Percentiles rank a stretch among this genome's conserved stretches.
These are phyloP conservation scores for Laguncularia racemosa DNA, from an alignment of 345 rosid species.

Conservation along the genomic window DNA sequence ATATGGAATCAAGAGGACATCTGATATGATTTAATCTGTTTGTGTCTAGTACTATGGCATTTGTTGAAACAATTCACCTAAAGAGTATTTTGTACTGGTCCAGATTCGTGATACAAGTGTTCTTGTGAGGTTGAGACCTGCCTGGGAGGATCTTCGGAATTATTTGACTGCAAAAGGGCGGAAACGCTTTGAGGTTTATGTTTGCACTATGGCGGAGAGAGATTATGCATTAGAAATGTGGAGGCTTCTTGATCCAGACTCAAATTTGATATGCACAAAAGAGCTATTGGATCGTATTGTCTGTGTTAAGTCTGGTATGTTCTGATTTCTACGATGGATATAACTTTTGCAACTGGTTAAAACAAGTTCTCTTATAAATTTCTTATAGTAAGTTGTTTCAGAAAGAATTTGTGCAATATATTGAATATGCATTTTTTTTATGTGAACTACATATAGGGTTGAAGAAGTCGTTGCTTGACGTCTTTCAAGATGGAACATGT, in stretches of 20 bases:
- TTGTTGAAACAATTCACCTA: constrained; percentile 2
- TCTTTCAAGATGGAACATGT: constrained; percentile 82
- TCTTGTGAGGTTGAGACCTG: constrained; percentile 97
- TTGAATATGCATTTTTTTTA: neutral
- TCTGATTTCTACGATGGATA: neutral
- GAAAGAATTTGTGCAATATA: neutral
- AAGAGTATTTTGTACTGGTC: constrained; percentile 1
- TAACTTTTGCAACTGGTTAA: neutral
- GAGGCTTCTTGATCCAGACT: constrained; percentile 99
- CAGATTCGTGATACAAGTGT: constrained; percentile 99
- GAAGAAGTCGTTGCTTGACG: constrained; percentile 80
- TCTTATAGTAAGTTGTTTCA: constrained; percentile 1
- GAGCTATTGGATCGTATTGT: constrained; percentile 78
- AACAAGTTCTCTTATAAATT: too few species aligned
- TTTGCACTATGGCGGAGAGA: constrained; percentile 99
- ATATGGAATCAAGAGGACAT: too few species aligned
- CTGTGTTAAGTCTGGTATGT: constrained; percentile 91
- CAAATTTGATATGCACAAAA: constrained; percentile 71
- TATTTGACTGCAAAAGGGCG: constrained; percentile 96
- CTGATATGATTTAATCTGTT: too few species aligned
- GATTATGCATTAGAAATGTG: constrained; percentile 99
- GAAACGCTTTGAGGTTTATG: constrained; percentile 98
- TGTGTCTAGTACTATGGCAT: neutral
- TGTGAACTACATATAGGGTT: constrained; percentile 33
- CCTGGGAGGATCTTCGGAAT: constrained; percentile 92